phyloP scores from a whole-genome alignment of 2,329 filamentous ascomycete genomes.

The Penicillium thymicola region DNA sequence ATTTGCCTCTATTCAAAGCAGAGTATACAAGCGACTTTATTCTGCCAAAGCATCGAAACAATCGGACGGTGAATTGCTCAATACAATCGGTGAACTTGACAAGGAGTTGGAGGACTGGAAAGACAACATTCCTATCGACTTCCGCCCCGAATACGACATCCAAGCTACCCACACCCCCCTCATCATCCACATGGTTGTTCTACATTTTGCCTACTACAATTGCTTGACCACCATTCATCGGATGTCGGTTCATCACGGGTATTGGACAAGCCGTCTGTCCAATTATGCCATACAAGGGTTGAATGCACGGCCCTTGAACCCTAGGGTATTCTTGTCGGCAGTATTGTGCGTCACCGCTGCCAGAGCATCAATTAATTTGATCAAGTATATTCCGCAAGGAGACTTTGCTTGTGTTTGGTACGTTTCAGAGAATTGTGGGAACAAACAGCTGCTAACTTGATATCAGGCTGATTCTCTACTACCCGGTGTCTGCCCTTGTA shows the following conservation, averaged over 20 bases:
- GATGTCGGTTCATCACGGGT: slow-evolving; percentile 97
- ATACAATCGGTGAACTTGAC: slow-evolving; percentile 93
- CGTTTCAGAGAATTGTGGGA: slow-evolving; percentile 34
- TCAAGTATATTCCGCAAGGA: slow-evolving; percentile 94
- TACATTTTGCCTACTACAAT: slow-evolving; percentile 98
- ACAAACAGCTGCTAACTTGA: slow-evolving; percentile 11
- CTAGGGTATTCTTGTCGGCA: slow-evolving; percentile 89
- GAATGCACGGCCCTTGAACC: slow-evolving; percentile 86
- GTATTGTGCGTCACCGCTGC: slow-evolving; percentile 90
- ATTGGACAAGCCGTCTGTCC: slow-evolving; percentile 93
- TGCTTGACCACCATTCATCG: slow-evolving; percentile 96
- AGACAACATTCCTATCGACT: slow-evolving; percentile 89
- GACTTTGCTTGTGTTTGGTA: slow-evolving; percentile 95
- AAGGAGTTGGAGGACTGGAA: slow-evolving; percentile 92
- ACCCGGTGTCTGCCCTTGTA: slow-evolving; percentile 90
- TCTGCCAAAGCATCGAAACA: slow-evolving; percentile 89
- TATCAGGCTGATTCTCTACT: slow-evolving; percentile 81
- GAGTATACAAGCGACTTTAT: slow-evolving; percentile 89
- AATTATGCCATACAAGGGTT: slow-evolving; percentile 94
- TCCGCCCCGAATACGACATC: slow-evolving; percentile 95
- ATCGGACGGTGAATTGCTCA: slow-evolving; percentile 86
- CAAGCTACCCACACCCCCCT: slow-evolving; percentile 86
- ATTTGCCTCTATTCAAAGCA: slow-evolving; percentile 86
- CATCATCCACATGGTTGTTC: slow-evolving; percentile 88
- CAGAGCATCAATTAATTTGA: slow-evolving; percentile 83